phyloP scores from a whole-genome alignment of 2,329 filamentous ascomycete genomes.

The Talaromyces islandicus region DNA sequence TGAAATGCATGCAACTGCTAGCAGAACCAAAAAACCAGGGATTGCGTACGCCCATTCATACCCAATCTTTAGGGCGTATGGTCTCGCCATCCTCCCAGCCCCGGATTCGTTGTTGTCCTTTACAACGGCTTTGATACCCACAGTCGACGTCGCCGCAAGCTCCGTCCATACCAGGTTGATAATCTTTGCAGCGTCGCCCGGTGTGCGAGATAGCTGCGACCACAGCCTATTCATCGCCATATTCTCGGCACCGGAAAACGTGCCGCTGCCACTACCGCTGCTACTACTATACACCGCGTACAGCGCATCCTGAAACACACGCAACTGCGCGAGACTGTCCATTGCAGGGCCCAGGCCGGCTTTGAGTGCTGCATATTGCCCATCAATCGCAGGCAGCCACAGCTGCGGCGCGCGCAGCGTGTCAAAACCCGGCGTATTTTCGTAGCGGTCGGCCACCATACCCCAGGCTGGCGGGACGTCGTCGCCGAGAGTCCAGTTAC shows the following conservation, averaged over 20 bases:
- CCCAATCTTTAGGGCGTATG: background rate
- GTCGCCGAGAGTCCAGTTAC: slow-evolving; percentile 17
- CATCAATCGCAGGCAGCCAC: slow-evolving; percentile 20
- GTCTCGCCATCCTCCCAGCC: background rate
- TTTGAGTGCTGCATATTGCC: too few species aligned
- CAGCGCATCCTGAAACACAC: background rate
- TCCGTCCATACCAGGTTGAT: slow-evolving; percentile 44
- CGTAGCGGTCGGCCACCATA: slow-evolving; percentile 26
- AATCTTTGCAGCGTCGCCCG: slow-evolving; percentile 26
- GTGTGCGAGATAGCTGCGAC: slow-evolving; percentile 28
- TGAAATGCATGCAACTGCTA: background rate
- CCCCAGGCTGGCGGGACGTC: slow-evolving; percentile 37
- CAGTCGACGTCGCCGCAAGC: slow-evolving; percentile 36
- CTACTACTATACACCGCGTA: slow-evolving; percentile 17
- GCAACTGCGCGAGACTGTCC: background rate
- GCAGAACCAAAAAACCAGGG: background rate
- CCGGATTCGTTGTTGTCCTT: background rate
- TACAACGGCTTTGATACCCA: slow-evolving; percentile 27
- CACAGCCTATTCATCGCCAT: slow-evolving; percentile 39
- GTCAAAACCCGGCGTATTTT: slow-evolving; percentile 26
- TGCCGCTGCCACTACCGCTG: slow-evolving; percentile 33
- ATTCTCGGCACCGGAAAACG: slow-evolving; percentile 22
- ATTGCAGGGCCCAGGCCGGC: background rate
- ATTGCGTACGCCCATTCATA: background rate
- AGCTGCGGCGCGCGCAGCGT: slow-evolving; percentile 24